phyloP scores from a whole-genome alignment of 2,329 filamentous ascomycete genomes.

The Rutstroemia sydowiana region DNA sequence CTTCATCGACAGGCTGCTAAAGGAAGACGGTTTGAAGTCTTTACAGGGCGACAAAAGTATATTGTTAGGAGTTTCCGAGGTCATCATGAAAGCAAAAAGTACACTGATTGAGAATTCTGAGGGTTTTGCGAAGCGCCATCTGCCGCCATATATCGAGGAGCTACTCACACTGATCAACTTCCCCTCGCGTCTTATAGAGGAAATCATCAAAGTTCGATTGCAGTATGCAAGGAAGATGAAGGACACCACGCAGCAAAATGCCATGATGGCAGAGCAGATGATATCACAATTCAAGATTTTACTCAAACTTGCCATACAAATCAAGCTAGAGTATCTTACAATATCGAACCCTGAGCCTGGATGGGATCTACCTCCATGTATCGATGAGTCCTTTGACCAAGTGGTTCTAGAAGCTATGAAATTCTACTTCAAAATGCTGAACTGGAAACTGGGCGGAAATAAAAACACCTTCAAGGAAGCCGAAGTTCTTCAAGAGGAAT shows the following conservation, averaged over 20 bases:
- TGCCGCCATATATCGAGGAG: constrained; percentile 95
- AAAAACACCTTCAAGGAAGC: constrained; percentile 99
- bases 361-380: constrained; percentile 92
- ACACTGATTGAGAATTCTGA: constrained; percentile 82
- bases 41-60: constrained; percentile 84
- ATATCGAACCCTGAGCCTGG: constrained; percentile 83
- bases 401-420: constrained; percentile 88
- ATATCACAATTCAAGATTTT: constrained; percentile 93
- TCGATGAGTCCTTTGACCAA: constrained; percentile 91
- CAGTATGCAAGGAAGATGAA: constrained; percentile 93
- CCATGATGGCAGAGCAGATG: constrained; percentile 96
- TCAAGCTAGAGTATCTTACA: constrained; percentile 80
- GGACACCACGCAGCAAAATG: constrained; percentile 83
- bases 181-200: constrained; percentile 88
- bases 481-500: constrained; percentile 93
- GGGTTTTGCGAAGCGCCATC: constrained; percentile 78
- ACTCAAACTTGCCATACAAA: constrained; percentile 81
- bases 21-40: constrained; percentile 90
- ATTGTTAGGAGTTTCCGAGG: constrained; percentile 72
- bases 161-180: constrained; percentile 95
- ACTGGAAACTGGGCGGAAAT: constrained; percentile 95
- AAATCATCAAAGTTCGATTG: constrained; percentile 87
- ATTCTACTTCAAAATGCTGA: constrained; percentile 98
- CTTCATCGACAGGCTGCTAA: constrained; percentile 89
- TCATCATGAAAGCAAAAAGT: constrained; percentile 88